A percentile compares a stretch with the other conserved stretches of the same genome.
Evolutionary conservation across 75 land plant species (phyloP).

Genomic region (Sequoia sempervirens): DNA sequence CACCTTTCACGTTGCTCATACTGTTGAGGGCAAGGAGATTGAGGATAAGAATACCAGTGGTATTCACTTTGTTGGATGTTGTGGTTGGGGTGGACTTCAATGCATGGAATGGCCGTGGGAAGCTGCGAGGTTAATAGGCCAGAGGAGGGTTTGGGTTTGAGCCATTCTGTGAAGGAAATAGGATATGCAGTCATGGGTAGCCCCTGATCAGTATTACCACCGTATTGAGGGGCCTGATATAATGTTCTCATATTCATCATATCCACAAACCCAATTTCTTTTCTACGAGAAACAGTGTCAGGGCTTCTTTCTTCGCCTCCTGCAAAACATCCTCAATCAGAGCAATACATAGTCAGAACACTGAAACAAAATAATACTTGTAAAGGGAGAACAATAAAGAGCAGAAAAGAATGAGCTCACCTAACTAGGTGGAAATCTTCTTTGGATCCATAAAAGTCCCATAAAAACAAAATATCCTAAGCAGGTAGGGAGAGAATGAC

Average conservation of each 20-base stretch:
- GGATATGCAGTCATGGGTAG: neutral
- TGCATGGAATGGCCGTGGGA: conserved; percentile 5
- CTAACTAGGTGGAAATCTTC: conserved; percentile 2
- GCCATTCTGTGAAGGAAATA: conserved; percentile 15
- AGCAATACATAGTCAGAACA: neutral
- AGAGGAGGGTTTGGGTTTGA: conserved; percentile 15
- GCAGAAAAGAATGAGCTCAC: neutral
- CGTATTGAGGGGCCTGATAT: neutral
- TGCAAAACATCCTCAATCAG: neutral
- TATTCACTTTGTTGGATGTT: neutral
- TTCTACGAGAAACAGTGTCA: neutral
- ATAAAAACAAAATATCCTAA: neutral
- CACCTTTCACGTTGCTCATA: neutral
- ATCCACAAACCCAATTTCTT: neutral
- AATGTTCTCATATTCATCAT: conserved; percentile 1
- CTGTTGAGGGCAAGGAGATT: neutral
- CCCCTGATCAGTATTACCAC: neutral
- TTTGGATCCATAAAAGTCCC: neutral
- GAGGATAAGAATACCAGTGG: neutral
- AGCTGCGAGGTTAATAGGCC: neutral
- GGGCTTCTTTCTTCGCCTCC: neutral
- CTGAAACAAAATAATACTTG: neutral
- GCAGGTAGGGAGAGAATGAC: neutral
- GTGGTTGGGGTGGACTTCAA: neutral
- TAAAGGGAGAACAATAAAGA: neutral